Evolutionary conservation across 2,329 filamentous ascomycete species (phyloP).

Genomic region (Rhynchosporium secalis): DNA sequence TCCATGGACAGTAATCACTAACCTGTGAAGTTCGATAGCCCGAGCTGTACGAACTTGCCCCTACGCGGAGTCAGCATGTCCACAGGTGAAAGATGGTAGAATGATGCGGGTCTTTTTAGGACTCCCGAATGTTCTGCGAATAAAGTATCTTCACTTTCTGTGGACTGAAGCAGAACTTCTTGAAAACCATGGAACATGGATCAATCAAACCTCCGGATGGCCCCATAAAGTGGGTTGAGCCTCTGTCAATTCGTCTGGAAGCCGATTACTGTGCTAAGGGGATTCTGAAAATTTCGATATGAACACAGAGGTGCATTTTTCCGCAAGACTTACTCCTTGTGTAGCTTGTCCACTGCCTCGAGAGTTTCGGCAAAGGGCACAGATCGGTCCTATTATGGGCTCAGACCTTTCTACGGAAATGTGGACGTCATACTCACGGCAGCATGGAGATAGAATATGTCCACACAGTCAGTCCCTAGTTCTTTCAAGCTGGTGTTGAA

Average conservation of each 20-base stretch:
- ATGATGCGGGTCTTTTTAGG: too few species aligned
- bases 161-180: too few species aligned
- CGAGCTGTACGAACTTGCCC: constrained; percentile 76
- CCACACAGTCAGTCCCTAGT: constrained; percentile 70
- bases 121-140: not conserved
- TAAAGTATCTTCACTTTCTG: too few species aligned
- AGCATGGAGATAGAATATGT: constrained; percentile 78
- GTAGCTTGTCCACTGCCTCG: constrained; percentile 73
- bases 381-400: constrained; percentile 51
- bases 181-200: too few species aligned
- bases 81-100: not conserved
- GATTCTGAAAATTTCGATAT: not conserved
- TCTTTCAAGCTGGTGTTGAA: constrained; percentile 70
- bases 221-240: too few species aligned
- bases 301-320: not conserved
- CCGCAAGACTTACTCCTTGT: constrained; percentile 54
- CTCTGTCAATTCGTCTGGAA: too few species aligned
- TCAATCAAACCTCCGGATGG: too few species aligned
- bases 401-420: not conserved
- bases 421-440: constrained; percentile 42
- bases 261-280: not conserved
- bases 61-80: constrained; percentile 20
- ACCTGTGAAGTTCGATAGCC: constrained; percentile 72
- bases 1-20: not conserved
- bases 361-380: constrained; percentile 80